These are phyloP conservation scores for Ogataea paradorogensis DNA, from an alignment of 805 yeast genomes.

Conservation along the genomic window DNA sequence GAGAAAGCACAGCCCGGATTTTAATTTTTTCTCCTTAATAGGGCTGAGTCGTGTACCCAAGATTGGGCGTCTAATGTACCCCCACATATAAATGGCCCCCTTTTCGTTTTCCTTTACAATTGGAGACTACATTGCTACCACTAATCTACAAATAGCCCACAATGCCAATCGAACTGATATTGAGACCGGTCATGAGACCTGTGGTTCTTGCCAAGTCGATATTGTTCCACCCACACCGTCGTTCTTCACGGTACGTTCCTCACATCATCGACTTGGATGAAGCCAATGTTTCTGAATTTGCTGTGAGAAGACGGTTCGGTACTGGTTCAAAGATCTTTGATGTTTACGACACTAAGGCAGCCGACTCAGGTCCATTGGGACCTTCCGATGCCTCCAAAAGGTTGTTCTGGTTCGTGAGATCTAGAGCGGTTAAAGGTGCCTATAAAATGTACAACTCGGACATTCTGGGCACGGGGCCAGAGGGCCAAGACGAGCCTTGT, in stretches of 20 bases:
- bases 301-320: constrained; percentile 55
- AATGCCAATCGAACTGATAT: constrained; percentile 60
- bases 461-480: constrained; percentile 40
- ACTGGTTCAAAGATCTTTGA: constrained; percentile 57
- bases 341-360: constrained; percentile 47
- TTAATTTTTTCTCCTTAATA: too few relatives aligned
- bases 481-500: constrained; percentile 54
- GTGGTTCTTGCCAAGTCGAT: constrained; percentile 53
- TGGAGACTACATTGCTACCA: constrained; percentile 54
- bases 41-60: too few relatives aligned
- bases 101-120: background rate
- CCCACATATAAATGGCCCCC: constrained; percentile 4
- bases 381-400: constrained; percentile 42
- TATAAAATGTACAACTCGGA: constrained; percentile 51
- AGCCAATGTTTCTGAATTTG: constrained; percentile 38
- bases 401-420: constrained; percentile 53
- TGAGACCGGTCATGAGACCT: constrained; percentile 61
- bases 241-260: constrained; percentile 55
- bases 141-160: constrained; percentile 15
- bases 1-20: too few relatives aligned
- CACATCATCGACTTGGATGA: constrained; percentile 44
- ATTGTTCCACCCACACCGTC: constrained; percentile 53
- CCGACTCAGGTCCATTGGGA: constrained; percentile 37
- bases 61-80: background rate
- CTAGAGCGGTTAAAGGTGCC: constrained; percentile 67